Evolutionary conservation across 202 grass and related monocot genomes (phyloP).

Genomic region (Setaria italica): DNA sequence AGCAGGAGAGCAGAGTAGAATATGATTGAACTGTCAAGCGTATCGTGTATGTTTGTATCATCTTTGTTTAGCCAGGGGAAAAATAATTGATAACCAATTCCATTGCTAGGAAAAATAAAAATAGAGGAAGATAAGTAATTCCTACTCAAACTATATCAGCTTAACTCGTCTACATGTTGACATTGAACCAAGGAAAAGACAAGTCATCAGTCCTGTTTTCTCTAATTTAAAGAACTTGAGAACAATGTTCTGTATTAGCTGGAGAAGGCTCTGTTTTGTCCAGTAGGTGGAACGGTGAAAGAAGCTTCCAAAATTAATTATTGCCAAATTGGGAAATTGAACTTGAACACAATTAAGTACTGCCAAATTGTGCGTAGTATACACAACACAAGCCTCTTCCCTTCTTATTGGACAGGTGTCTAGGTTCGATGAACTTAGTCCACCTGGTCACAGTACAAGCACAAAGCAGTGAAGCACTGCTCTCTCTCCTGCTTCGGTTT

Average conservation of each 20-base stretch:
- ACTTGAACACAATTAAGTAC: conserved; percentile 8
- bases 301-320: not conserved
- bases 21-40: not conserved
- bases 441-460: not conserved
- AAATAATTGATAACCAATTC: not conserved
- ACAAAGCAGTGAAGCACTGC: not conserved
- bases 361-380: not conserved
- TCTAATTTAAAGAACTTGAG: not conserved
- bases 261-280: not conserved
- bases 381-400: not conserved
- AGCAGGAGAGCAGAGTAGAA: not conserved
- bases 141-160: not conserved
- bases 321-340: not conserved
- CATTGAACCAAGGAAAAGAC: not conserved
- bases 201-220: not conserved
- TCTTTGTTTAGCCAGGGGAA: not conserved
- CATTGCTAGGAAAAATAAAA: not conserved
- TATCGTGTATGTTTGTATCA: too few species aligned
- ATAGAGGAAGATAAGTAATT: not conserved
- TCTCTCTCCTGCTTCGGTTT: too few species aligned
- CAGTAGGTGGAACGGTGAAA: not conserved
- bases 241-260: not conserved
- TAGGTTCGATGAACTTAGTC: conserved; percentile 16
- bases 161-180: not conserved
- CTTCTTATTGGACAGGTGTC: not conserved